phyloP scores from a whole-genome alignment of 2,329 filamentous ascomycete species.

The Thielaviopsis punctulata region DNA sequence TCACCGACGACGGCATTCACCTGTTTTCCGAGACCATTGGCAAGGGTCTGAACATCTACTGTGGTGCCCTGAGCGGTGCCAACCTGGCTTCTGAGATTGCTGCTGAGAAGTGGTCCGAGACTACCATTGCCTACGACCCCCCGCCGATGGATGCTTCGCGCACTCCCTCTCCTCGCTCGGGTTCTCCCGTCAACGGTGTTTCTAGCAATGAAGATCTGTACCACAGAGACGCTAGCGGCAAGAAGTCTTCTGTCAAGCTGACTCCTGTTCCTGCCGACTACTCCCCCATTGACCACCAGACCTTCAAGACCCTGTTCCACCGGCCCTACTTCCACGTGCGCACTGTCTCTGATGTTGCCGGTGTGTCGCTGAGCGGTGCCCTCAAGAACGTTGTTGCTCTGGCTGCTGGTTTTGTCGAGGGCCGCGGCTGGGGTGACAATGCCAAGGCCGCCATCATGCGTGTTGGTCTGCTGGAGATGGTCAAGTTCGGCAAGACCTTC shows the following conservation, averaged over 20 bases:
- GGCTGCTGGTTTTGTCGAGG: conserved; percentile 87
- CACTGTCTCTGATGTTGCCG: conserved; percentile 87
- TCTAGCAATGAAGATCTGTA: conserved; percentile 36
- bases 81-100: conserved; percentile 96
- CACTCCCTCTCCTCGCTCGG: conserved; percentile 42
- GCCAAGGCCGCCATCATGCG: conserved; percentile 98
- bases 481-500: conserved; percentile 86
- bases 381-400: conserved; percentile 95
- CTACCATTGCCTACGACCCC: conserved; percentile 89
- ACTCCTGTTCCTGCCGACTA: conserved; percentile 65
- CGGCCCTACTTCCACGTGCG: conserved; percentile 95
- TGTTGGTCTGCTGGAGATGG: conserved; percentile 88
- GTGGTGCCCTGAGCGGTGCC: conserved; percentile 82
- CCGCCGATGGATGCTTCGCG: conserved; percentile 65
- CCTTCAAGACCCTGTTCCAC: conserved; percentile 78
- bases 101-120: conserved; percentile 90
- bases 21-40: conserved; percentile 94
- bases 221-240: conserved; percentile 53
- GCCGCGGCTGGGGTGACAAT: conserved; percentile 93
- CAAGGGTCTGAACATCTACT: conserved; percentile 82
- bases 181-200: conserved; percentile 23
- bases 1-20: conserved; percentile 67
- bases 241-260: conserved; percentile 50
- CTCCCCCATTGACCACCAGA: conserved; percentile 68
- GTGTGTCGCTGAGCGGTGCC: conserved; percentile 83